These are phyloP conservation scores for Phanerodontia chrysosporium DNA, from an alignment of 768 basidiomycete genomes.

Conservation along the genomic window DNA sequence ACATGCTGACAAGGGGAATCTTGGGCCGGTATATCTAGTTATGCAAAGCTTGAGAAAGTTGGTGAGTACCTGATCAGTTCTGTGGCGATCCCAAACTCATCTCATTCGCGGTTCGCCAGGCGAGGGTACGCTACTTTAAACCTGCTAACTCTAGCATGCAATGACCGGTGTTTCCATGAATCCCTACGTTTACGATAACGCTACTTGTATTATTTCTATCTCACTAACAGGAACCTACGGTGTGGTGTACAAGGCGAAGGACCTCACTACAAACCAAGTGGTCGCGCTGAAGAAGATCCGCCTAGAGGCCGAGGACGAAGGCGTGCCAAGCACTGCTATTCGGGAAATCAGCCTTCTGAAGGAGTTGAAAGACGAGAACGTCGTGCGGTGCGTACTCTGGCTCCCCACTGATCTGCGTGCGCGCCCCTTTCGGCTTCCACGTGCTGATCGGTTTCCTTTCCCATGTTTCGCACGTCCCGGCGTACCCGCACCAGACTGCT, in stretches of 20 bases:
- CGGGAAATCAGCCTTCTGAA: conserved; percentile 96
- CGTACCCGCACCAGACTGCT: conserved; percentile 54
- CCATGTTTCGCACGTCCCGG: background rate
- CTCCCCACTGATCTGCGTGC: background rate
- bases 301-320: conserved; percentile 97
- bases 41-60: conserved; percentile 97
- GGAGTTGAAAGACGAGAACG: conserved; percentile 93
- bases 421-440: background rate
- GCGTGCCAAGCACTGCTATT: conserved; percentile 96
- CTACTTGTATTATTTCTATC: background rate
- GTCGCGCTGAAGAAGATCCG: conserved; percentile 99
- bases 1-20: conserved; percentile 3
- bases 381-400: conserved; percentile 66
- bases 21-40: conserved; percentile 42
- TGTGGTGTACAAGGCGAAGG: conserved; percentile 96
- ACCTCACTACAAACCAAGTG: conserved; percentile 70
- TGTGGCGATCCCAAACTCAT: background rate
- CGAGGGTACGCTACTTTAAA: conserved; percentile 38
- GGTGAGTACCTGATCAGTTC: conserved; percentile 54
- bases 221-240: conserved; percentile 82
- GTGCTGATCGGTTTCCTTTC: conserved; percentile 3
- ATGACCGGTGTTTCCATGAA: background rate
- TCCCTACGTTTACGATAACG: background rate
- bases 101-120: conserved; percentile 30
- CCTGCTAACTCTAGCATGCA: background rate